These are phyloP conservation scores for Jaapia argillacea DNA, from an alignment of 768 basidiomycete species.

Conservation along the genomic window DNA sequence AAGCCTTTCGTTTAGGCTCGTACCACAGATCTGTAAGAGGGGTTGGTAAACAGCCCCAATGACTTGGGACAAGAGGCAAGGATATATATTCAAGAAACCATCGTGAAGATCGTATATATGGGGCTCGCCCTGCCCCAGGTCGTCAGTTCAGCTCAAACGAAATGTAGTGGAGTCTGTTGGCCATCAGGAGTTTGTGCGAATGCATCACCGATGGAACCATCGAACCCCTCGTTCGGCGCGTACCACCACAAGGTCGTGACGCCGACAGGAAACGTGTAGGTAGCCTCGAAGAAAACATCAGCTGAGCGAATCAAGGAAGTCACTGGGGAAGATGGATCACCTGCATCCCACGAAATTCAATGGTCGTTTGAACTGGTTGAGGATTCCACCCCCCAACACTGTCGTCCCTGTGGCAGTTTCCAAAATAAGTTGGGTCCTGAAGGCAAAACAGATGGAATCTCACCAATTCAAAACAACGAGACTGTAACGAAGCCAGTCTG, in stretches of 20 bases:
- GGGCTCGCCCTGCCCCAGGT: no score
- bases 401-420: slow-evolving; percentile 36
- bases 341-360: slow-evolving; percentile 55
- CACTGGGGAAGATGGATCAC: slow-evolving; percentile 20
- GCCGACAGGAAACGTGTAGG: slow-evolving; percentile 71
- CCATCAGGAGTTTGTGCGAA: no score
- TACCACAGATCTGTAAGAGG: no score
- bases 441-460: slow-evolving; percentile 1
- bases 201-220: no score
- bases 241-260: slow-evolving; percentile 52
- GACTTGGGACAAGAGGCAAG: no score
- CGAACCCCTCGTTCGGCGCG: slow-evolving; percentile 8
- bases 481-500: slow-evolving; percentile 56
- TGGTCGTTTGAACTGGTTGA: slow-evolving; percentile 42
- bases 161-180: no score
- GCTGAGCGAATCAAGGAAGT: slow-evolving; percentile 1
- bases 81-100: no score
- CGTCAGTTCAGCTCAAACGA: no score
- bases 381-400: slow-evolving; percentile 44
- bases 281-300: slow-evolving; percentile 29
- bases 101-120: no score
- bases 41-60: no score
- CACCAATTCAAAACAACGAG: slow-evolving; percentile 65
- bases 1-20: no score
- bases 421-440: background rate